Evolutionary conservation across 2,329 filamentous ascomycete genomes (phyloP).

Genomic region (Coniochaeta hoffmannii): DNA sequence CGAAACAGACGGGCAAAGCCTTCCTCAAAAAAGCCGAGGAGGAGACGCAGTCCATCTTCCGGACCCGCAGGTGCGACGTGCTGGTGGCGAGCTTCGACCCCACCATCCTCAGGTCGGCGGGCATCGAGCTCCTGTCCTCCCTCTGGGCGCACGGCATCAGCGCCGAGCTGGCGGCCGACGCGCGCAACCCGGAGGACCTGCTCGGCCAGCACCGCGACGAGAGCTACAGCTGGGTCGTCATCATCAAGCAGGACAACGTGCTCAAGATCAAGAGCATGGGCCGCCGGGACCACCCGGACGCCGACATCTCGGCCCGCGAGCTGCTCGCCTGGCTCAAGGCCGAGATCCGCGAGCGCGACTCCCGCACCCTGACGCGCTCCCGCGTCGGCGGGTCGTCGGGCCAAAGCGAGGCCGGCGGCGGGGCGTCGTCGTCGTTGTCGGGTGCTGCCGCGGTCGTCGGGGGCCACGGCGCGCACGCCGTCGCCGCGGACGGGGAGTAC

Average conservation of each 20-base stretch:
- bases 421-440: too few relatives aligned
- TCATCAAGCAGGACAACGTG: conserved; percentile 71
- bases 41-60: conserved; percentile 53
- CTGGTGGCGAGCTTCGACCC: conserved; percentile 84
- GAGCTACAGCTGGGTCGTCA: conserved; percentile 77
- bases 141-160: conserved; percentile 82
- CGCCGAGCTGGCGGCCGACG: conserved; percentile 78
- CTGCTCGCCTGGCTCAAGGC: conserved; percentile 72
- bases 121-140: conserved; percentile 67
- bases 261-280: conserved; percentile 75
- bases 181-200: conserved; percentile 72
- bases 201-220: conserved; percentile 70
- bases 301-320: conserved; percentile 66
- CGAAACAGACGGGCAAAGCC: conserved; percentile 40
- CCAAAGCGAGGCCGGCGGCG: conserved; percentile 25
- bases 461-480: conserved; percentile 11
- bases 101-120: conserved; percentile 64
- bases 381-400: conserved; percentile 17
- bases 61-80: conserved; percentile 69
- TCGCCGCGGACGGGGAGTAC: conserved; percentile 13
- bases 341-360: conserved; percentile 62
- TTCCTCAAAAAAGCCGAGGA: conserved; percentile 65
- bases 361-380: background rate
- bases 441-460: too few relatives aligned
- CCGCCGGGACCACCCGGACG: conserved; percentile 66